Percentiles rank a stretch among this genome's conserved stretches.
These are phyloP conservation scores for Phyllosticta citrichinensis DNA, from an alignment of 2,329 filamentous ascomycete species.

Conservation along the genomic window DNA sequence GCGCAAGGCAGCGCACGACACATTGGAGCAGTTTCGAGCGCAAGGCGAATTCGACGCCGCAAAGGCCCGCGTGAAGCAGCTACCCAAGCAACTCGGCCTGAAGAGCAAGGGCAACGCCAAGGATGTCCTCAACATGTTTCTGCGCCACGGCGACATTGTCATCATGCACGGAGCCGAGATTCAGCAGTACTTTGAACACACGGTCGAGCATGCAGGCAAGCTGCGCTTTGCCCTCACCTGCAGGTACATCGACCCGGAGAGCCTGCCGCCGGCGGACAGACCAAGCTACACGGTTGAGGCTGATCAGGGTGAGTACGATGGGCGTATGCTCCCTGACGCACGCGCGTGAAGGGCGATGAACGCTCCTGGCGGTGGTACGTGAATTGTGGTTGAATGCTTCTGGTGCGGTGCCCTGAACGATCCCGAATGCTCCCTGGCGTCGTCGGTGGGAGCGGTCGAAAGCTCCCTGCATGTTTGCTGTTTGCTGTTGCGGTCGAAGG, in stretches of 20 bases:
- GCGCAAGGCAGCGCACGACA: conserved; percentile 23
- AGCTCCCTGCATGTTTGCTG: background rate
- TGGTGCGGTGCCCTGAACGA: too few relatives aligned
- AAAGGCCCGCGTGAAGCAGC: conserved; percentile 18
- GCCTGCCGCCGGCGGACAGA: conserved; percentile 29
- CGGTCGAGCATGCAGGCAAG: conserved; percentile 41
- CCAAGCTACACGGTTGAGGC: conserved; percentile 28
- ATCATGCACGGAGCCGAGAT: conserved; percentile 53
- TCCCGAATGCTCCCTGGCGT: background rate
- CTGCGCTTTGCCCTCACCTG: conserved; percentile 49
- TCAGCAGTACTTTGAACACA: conserved; percentile 52
- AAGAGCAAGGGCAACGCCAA: conserved; percentile 19
- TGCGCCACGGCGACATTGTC: conserved; percentile 55
- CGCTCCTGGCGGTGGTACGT: background rate
- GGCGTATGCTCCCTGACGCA: conserved; percentile 10
- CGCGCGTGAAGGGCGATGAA: background rate
- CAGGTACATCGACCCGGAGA: conserved; percentile 40
- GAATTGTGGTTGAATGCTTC: background rate
- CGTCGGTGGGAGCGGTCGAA: background rate
- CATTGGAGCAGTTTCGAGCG: conserved; percentile 18
- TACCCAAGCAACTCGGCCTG: conserved; percentile 30
- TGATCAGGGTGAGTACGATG: conserved; percentile 29
- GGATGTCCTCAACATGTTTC: conserved; percentile 33
- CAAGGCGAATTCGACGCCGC: conserved; percentile 16
- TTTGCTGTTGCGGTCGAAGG: background rate